phyloP scores from a whole-genome alignment of 2,329 filamentous ascomycete species.

The Didymella lethalis region DNA sequence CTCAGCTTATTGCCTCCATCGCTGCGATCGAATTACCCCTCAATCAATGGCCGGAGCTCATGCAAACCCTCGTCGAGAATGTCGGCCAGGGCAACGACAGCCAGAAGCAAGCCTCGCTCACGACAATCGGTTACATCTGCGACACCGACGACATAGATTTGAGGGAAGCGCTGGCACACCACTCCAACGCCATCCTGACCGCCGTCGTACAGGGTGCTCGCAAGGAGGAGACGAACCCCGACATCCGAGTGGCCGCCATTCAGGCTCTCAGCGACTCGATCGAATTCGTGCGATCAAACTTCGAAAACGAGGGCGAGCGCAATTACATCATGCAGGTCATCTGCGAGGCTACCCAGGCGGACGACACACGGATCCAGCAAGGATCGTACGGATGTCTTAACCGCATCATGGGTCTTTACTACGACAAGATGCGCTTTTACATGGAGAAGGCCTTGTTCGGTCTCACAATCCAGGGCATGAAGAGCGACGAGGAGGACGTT shows the following conservation, averaged over 20 bases:
- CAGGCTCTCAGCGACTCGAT: conserved; percentile 94
- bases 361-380: conserved; percentile 90
- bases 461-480: conserved; percentile 97
- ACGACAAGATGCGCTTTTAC: conserved; percentile 99
- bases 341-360: conserved; percentile 96
- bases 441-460: conserved; percentile 99
- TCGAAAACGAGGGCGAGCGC: conserved; percentile 97
- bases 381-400: conserved; percentile 97
- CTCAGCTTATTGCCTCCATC: conserved; percentile 94
- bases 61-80: conserved; percentile 88
- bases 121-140: conserved; percentile 98
- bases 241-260: conserved; percentile 92
- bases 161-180: conserved; percentile 77
- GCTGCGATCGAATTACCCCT: conserved; percentile 93
- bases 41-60: conserved; percentile 91
- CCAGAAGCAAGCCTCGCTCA: conserved; percentile 93
- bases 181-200: conserved; percentile 97
- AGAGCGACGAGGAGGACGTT: conserved; percentile 96
- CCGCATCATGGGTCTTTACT: conserved; percentile 98
- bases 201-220: conserved; percentile 96
- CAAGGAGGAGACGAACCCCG: conserved; percentile 91
- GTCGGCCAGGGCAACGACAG: conserved; percentile 85
- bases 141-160: conserved; percentile 92
- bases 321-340: conserved; percentile 99
- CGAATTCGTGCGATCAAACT: conserved; percentile 97